These are phyloP conservation scores for Penicillium longicatenatum DNA, from an alignment of 495 filamentous ascomycete species.

Conservation along the genomic window DNA sequence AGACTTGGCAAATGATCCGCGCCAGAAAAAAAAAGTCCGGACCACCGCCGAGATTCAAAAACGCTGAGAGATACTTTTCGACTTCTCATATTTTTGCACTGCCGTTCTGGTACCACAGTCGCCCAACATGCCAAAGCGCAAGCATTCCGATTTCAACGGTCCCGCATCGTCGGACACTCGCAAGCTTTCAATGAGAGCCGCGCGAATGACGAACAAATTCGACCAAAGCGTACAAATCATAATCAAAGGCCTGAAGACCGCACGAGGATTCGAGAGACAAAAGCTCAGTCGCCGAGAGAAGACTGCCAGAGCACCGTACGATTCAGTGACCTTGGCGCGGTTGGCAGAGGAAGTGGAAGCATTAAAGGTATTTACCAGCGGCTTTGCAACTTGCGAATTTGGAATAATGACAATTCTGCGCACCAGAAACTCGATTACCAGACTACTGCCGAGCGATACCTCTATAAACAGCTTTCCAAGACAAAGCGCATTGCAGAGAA, in stretches of 20 bases:
- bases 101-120: background rate
- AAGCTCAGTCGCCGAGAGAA: constrained; percentile 78
- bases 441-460: constrained; percentile 64
- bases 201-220: constrained; percentile 56
- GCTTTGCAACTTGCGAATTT: background rate
- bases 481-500: constrained; percentile 66
- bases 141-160: constrained; percentile 40
- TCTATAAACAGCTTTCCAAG: constrained; percentile 74
- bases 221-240: constrained; percentile 61
- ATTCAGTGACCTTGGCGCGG: constrained; percentile 44
- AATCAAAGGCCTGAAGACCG: constrained; percentile 69
- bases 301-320: constrained; percentile 57
- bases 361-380: constrained; percentile 61
- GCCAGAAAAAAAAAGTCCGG: constrained; percentile 24
- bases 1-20: constrained; percentile 30
- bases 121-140: constrained; percentile 50
- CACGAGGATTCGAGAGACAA: constrained; percentile 87
- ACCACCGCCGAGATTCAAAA: background rate
- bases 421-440: constrained; percentile 63
- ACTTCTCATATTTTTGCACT: background rate
- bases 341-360: constrained; percentile 73
- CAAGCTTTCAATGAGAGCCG: constrained; percentile 36
- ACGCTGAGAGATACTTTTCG: background rate
- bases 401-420: background rate
- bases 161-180: constrained; percentile 20